These are phyloP conservation scores for Suillus alpinus DNA, from an alignment of 768 basidiomycete species.

Conservation along the genomic window DNA sequence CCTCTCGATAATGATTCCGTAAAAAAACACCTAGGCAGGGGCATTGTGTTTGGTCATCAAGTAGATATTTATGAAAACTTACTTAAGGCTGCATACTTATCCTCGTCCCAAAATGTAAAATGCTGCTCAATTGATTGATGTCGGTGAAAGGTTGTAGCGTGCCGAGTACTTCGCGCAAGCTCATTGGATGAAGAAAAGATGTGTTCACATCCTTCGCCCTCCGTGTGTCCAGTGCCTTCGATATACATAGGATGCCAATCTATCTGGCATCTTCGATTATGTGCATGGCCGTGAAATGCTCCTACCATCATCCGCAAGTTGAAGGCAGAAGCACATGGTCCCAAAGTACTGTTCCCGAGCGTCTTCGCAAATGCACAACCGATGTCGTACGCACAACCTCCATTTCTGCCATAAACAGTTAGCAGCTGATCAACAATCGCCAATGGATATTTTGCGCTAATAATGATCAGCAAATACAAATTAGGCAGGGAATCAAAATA, in stretches of 20 bases:
- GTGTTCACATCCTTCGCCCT: constrained; percentile 8
- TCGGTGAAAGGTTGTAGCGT: background rate
- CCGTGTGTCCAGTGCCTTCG: constrained; percentile 2
- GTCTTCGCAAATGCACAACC: constrained; percentile 21
- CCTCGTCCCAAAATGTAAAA: constrained; percentile 17
- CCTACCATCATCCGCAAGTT: constrained; percentile 14
- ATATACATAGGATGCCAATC: constrained; percentile 27
- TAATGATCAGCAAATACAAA: background rate
- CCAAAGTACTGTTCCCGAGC: constrained; percentile 11
- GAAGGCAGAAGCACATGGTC: background rate
- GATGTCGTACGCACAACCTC: constrained; percentile 23
- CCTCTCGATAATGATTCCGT: constrained; percentile 6
- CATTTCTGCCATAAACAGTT: constrained; percentile 12
- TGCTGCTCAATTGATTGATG: constrained; percentile 15
- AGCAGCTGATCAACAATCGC: constrained; percentile 15
- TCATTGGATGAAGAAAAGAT: constrained; percentile 6
- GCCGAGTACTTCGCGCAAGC: constrained; percentile 3
- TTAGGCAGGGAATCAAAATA: too few relatives aligned
- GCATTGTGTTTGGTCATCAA: too few relatives aligned
- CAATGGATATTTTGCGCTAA: constrained; percentile 19
- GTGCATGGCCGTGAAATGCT: constrained; percentile 21
- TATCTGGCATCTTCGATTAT: constrained; percentile 26
- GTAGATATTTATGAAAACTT: background rate
- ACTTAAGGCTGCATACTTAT: constrained; percentile 23
- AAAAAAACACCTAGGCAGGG: constrained; percentile 17